Percentiles rank a stretch among this genome's conserved stretches.
These are phyloP conservation scores for Plasmodium vivax DNA, from an alignment of 169 alveolate species.

Conservation along the genomic window DNA sequence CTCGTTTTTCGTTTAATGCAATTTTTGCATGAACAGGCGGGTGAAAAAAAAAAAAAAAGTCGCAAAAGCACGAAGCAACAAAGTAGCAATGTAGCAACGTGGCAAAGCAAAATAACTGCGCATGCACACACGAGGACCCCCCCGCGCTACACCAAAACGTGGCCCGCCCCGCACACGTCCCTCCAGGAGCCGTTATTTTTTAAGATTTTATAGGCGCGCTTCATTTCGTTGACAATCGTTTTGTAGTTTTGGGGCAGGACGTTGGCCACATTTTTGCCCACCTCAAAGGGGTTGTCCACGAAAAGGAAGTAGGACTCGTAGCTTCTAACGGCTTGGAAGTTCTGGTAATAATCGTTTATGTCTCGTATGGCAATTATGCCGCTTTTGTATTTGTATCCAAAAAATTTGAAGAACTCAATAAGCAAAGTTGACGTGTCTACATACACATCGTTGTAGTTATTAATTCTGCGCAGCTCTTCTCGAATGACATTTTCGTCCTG, in stretches of 20 bases:
- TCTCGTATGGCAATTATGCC: constrained; percentile 76
- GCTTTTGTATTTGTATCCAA: constrained; percentile 75
- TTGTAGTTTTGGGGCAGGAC: constrained; percentile 73
- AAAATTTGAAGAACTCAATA: constrained; percentile 69
- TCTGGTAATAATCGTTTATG: constrained; percentile 73
- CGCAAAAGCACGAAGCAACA: not conserved
- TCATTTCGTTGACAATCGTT: constrained; percentile 67
- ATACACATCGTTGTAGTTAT: constrained; percentile 52
- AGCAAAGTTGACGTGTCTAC: constrained; percentile 38
- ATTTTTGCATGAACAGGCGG: not conserved
- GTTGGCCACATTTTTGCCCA: constrained; percentile 86
- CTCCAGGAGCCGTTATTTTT: constrained; percentile 73
- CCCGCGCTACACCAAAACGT: not conserved
- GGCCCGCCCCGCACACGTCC: constrained; percentile 45
- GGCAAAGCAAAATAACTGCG: not conserved
- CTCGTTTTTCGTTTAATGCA: not conserved
- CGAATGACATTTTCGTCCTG: constrained; percentile 76
- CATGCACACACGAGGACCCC: not conserved
- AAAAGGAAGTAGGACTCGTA: constrained; percentile 70
- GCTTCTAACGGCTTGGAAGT: constrained; percentile 36
- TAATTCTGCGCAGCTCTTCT: constrained; percentile 74
- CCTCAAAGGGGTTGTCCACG: constrained; percentile 87
- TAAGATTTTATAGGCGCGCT: constrained; percentile 69
- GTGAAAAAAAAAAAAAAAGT: not conserved
- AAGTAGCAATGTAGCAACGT: not conserved